Base-by-base conservation (phyloP, 2,329 filamentous ascomycete genomes). In the Tolypocladium guangdongense region DNA sequence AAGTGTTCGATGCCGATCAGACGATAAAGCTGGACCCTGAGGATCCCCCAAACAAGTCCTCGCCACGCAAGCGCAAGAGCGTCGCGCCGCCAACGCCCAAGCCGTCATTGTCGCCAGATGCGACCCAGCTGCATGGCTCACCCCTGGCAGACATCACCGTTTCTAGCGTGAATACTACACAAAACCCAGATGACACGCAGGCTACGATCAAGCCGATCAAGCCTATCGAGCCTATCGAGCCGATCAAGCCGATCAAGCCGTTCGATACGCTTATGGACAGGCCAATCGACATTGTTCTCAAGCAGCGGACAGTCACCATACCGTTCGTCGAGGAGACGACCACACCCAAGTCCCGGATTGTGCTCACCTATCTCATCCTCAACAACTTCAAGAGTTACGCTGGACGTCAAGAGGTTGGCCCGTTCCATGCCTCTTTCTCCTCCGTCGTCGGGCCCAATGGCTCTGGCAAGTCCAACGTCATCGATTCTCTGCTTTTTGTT, bases 331-430 rank as follows among this genome's bases (percentile, higher is more conserved):
- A 95, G 66, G 83, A 89, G 30, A 81, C 80, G 1, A 83, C 80
- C 1, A 84, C 80, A 0, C 88, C 90, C 1, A 95, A 91, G 67
- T 77, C 90, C 51, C 87, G 93, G 52, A 91, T 93, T 59, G 92
- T 97, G 52, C 92, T 99, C 59, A 93, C 89, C 20, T 90, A 96
- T 66, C 77, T 99, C 49, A 84, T 95, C 55, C 78, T 99, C 61
- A 95, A 83, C 59, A 99, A 99, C 71, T 99, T 99, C 82, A 99
- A 99, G 75, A 97, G 92, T 74, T 99, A 99, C 68, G 93, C 93
- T 18, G 93, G 93, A 4, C 79, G 88, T 57, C 93, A 99, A 68
- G 87, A 95, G 71, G 93, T 99, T 55, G 93, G 93, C 0, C 93
- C 93, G 0, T 99, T 99, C 68, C 93, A 99, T 68, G 81, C 89